Evolutionary conservation across 257 asterid species (phyloP).

Genomic region (Coffea eugenioides): DNA sequence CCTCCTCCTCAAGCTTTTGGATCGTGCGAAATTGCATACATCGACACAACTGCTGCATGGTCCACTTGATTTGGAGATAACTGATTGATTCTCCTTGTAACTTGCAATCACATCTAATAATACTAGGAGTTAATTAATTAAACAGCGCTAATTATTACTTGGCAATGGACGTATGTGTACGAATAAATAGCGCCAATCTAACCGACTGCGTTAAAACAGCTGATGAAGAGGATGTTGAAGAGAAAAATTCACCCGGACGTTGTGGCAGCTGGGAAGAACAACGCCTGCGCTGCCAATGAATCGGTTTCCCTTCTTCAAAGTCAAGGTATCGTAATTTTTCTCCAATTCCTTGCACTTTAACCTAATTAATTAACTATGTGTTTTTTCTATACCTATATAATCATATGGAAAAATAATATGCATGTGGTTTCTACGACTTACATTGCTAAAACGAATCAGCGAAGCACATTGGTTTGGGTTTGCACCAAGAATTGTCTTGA

Average conservation of each 20-base stretch:
- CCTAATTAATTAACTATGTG: background rate
- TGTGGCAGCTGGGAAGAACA: conserved; percentile 18
- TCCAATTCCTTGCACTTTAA: background rate
- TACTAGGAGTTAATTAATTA: background rate
- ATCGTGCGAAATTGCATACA: no score
- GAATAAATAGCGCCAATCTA: background rate
- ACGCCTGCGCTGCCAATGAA: conserved; percentile 20
- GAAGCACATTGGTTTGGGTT: no score
- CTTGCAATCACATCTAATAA: background rate
- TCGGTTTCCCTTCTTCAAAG: conserved; percentile 41
- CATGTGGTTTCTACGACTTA: no score
- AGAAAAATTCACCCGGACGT: conserved; percentile 67
- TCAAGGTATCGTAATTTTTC: conserved; percentile 32
- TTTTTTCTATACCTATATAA: background rate
- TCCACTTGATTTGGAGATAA: background rate
- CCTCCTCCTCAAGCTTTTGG: no score
- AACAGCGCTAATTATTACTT: background rate
- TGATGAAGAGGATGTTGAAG: conserved; percentile 61
- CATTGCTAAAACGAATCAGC: no score
- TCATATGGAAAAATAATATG: no score
- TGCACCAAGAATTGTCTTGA: no score
- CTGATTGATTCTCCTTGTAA: background rate
- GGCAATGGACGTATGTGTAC: background rate
- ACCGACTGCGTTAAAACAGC: conserved; percentile 13
- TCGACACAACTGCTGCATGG: background rate